A percentile compares a stretch with the other conserved stretches of the same genome.
These are phyloP conservation scores for Breynia disticha DNA, from an alignment of 441 rosid species.

Conservation along the genomic window DNA sequence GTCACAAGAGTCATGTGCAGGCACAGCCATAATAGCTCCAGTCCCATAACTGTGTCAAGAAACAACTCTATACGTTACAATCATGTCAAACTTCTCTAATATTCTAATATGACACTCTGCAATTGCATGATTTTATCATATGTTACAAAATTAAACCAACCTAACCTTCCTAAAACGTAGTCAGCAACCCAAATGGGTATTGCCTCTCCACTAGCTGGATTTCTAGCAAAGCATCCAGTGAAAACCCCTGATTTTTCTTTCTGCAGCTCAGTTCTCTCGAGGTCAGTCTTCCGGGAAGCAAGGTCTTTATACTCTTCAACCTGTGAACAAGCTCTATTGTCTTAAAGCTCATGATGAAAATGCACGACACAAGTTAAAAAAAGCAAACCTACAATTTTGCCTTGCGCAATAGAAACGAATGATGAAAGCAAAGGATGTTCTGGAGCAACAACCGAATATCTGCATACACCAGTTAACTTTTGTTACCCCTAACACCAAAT, in stretches of 20 bases:
- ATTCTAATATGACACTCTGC: conserved; percentile 1
- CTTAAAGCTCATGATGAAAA: conserved; percentile 6
- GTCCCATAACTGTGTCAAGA: conserved; percentile 74
- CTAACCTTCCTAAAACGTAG: conserved; percentile 83
- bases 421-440: conserved; percentile 62
- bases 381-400: conserved; percentile 34
- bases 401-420: conserved; percentile 41
- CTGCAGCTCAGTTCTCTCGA: conserved; percentile 95
- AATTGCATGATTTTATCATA: no score
- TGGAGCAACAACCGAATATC: conserved; percentile 93
- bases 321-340: conserved; percentile 26
- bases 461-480: conserved; percentile 22
- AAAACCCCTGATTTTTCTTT: conserved; percentile 91
- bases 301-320: conserved; percentile 78
- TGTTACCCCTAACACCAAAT: not conserved
- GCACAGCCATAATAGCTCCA: conserved; percentile 98
- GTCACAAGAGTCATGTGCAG: conserved; percentile 88
- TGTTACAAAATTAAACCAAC: conserved; percentile 8
- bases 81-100: not conserved
- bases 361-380: conserved; percentile 6
- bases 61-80: conserved; percentile 11
- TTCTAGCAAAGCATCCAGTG: conserved; percentile 73
- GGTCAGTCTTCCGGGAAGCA: conserved; percentile 80
- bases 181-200: conserved; percentile 97
- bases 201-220: conserved; percentile 77